These are phyloP conservation scores for Solanum hybrid DNA, from an alignment of 305 asterid species.

Conservation along the genomic window DNA sequence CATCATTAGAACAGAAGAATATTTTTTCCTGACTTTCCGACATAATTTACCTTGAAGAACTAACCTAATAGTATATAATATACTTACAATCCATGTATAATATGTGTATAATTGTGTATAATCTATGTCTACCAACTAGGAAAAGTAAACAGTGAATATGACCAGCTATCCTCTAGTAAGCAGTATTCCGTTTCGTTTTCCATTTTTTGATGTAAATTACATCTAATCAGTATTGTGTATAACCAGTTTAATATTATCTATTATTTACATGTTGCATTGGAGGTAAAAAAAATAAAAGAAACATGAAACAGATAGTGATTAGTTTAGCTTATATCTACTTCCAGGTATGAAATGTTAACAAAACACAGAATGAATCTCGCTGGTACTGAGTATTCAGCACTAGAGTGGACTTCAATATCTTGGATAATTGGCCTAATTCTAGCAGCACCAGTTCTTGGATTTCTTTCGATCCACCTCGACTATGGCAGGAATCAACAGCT, in stretches of 20 bases:
- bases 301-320: background rate
- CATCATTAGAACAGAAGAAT: background rate
- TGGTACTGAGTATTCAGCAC: conserved; percentile 39
- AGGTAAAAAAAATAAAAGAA: background rate
- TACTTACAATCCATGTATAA: background rate
- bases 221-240: background rate
- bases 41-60: background rate
- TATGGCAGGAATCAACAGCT: conserved; percentile 51
- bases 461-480: conserved; percentile 61
- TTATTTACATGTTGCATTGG: background rate
- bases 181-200: background rate
- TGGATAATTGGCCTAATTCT: conserved; percentile 71
- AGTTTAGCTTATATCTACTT: background rate
- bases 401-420: conserved; percentile 76
- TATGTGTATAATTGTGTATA: background rate
- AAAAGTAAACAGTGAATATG: background rate
- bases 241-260: background rate
- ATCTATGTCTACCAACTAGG: background rate
- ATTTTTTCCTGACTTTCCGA: background rate
- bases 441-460: conserved; percentile 56
- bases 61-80: background rate
- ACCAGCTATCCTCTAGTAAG: background rate
- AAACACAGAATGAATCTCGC: conserved; percentile 41
- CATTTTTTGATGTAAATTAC: background rate
- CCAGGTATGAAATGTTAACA: conserved; percentile 60